Base-by-base conservation (phyloP, 2,329 filamentous ascomycete species). In the Pyricularia sp. region DNA sequence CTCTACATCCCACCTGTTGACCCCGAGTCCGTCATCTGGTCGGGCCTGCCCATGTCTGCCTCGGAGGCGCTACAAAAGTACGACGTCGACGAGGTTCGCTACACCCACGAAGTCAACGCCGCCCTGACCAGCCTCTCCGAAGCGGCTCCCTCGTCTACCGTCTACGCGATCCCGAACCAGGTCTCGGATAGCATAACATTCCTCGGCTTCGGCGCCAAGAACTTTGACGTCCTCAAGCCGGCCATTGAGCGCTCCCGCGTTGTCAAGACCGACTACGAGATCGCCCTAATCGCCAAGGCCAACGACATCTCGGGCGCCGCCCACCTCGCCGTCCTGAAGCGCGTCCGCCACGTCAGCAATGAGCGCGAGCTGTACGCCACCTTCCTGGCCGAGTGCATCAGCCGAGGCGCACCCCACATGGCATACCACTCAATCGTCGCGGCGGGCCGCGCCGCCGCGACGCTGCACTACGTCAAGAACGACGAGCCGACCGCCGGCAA, bases 1-100 rank as follows among this genome's bases (percentile, higher is more conserved):
- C 85, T 99, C 62, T 99, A 93, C 78, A 93, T 99, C 70, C 93
- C 94, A 2, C 90, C 92, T 19, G 84, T 93, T 71, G 87, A 96
- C 70, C 84, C 91, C n/a, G 90, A 94, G 59, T 87, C 87, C 65
- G 92, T 97, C 66, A 91, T 97, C 72, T 99, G 93, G 93, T 90
- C 89, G 31, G 94, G 94, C 13, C 82, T 97, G 19, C 94, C 93
- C 0, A 79, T 96, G 67, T 90, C 87, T 44, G 78, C 83, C 40
- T 82, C 89, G 57, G 89, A 97, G 72, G 93, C 93, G 7, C 78
- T 89, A 67, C 77, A 84, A 62, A 82, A 84, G 68, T 97, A 91
- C 77, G 91, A 96, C 69, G 85, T 96, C 68, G 93, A 97, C 73
- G 80, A 85, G 44, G 91, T 93, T 68, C 82, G 84, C 66, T 86